Evolutionary conservation across 768 basidiomycete genomes (phyloP).

Genomic region (Serendipita indica): DNA sequence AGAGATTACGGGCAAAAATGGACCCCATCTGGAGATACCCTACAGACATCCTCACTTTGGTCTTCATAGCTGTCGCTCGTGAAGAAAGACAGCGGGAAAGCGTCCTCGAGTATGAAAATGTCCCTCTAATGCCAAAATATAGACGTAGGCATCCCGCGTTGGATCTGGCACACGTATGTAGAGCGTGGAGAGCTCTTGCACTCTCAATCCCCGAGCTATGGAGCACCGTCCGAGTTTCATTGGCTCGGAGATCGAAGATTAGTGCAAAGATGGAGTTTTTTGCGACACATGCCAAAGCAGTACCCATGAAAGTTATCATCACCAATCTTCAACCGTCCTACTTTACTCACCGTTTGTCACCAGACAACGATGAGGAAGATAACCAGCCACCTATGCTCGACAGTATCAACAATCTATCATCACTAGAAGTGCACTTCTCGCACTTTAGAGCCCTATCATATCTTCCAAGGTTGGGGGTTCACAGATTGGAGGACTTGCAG

Average conservation of each 20-base stretch:
- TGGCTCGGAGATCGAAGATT: not conserved
- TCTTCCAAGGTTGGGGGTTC: not conserved
- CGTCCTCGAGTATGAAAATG: not conserved
- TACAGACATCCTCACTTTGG: not conserved
- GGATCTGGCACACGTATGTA: not conserved
- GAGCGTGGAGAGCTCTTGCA: not conserved
- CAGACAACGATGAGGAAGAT: constrained; percentile 4
- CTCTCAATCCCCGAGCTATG: not conserved
- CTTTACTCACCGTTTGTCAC: not conserved
- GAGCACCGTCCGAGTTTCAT: not conserved
- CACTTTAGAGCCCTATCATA: constrained; percentile 2
- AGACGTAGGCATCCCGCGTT: constrained; percentile 1
- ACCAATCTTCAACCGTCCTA: not conserved
- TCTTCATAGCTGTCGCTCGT: not conserved
- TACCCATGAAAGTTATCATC: constrained; percentile 2
- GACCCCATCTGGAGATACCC: constrained; percentile 6
- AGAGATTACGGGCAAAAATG: not conserved
- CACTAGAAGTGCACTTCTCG: not conserved
- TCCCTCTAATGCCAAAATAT: not conserved
- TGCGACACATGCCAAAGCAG: not conserved
- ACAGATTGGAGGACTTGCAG: not conserved
- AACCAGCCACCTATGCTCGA: not conserved
- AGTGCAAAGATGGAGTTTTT: not conserved
- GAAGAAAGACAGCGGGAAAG: not conserved
- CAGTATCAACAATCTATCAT: not conserved